phyloP scores from a whole-genome alignment of 305 asterid species.

The Ajuga reptans region DNA sequence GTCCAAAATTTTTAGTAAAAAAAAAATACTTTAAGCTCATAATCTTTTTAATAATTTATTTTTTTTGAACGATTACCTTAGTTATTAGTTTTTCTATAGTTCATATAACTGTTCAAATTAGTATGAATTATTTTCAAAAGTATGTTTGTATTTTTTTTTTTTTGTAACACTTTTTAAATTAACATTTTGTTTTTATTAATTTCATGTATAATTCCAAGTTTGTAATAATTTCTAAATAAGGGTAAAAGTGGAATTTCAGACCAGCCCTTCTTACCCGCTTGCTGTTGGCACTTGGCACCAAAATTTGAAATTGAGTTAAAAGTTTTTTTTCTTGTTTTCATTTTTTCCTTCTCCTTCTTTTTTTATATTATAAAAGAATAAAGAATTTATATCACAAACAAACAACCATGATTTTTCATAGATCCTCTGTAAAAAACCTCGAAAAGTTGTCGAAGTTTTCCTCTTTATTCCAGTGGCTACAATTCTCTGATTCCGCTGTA shows the following conservation, averaged over 20 bases:
- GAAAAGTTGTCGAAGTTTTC: slow-evolving; percentile 20
- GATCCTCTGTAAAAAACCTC: slow-evolving; percentile 26
- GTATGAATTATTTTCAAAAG: too few species aligned
- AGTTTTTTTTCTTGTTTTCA: background rate
- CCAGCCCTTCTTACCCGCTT: background rate
- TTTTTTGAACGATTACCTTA: too few species aligned
- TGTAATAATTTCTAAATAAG: background rate
- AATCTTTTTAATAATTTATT: too few species aligned
- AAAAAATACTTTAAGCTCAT: too few species aligned
- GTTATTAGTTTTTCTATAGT: too few species aligned
- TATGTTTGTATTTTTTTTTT: too few species aligned
- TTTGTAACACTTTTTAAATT: too few species aligned
- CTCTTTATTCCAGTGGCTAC: slow-evolving; percentile 23
- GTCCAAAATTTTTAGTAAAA: too few species aligned
- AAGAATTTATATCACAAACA: background rate
- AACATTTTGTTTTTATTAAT: too few species aligned
- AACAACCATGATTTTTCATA: slow-evolving; percentile 33
- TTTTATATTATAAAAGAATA: background rate
- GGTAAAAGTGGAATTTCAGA: background rate
- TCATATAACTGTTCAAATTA: too few species aligned
- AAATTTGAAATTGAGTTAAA: slow-evolving; percentile 10
- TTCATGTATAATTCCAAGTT: too few species aligned
- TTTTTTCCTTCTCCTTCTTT: too few species aligned
- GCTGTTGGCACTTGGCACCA: slow-evolving; percentile 6
- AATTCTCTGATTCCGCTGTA: slow-evolving; percentile 21